Evolutionary conservation across 306 rosid genomes (phyloP), one percentile per base, ranked within the genome.

Genomic region (Prosopis cineraria): DNA sequence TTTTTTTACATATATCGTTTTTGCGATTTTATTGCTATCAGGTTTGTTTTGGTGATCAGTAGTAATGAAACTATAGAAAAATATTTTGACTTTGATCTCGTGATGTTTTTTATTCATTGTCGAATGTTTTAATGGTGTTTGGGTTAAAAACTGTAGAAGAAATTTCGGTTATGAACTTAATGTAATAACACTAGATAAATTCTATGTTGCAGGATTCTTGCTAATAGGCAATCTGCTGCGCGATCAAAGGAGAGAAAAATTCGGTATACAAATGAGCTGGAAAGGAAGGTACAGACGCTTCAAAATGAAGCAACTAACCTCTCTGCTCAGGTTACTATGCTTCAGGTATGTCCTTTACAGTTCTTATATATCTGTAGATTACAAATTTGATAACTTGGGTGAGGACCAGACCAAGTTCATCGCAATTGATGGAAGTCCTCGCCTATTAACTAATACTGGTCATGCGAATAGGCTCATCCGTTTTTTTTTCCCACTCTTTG

Each of bases 251-350:
- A 95, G 93, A 89, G 99, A 81, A 95, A 95, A 77, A 82, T 88
- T 37, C 91, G 97, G 11, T 95, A 95, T 72, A 91, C 98, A 6
- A 86, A 73, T 70, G 99, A 95, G 83, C 80, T 95, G 85, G 99
- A 95, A 88, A 93, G 89, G 94, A 95, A 91, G 85, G 97, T 95
- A 60, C 99, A 95, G 82, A 92, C 91, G 4, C 98, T 95, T 88
- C 98, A 95, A 86, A 84, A 91, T 2, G 99, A 95, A 86, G 99
- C 99, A 53, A 95, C 98, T 74, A 92, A 93, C 55, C 98, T 95
- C 34, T 91, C 97, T 33, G 97, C 99, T 1, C 99, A 95, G 81
- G 90, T 92, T 79, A 95, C 99, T 1, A 71, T 88, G 81, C 85
- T 95, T 69, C 99, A 95, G 97, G 99, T 95, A 84, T 30, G 71